Conservation (phyloP, 805 yeast genomes). For the Candida sithepensis region DNA sequence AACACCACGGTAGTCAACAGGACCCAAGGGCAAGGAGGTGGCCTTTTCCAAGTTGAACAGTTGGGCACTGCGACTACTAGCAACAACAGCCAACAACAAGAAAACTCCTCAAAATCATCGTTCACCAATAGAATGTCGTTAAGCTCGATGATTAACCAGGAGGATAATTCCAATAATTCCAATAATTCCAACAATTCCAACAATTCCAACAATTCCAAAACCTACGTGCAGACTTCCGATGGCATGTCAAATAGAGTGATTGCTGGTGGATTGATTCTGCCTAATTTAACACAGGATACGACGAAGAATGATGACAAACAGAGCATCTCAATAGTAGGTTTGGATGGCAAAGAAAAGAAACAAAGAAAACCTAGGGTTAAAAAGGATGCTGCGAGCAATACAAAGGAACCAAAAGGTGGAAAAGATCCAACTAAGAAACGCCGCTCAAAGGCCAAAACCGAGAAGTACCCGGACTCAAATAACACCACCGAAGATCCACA, state of each 20-base stretch:
- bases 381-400: no score
- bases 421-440: neutral
- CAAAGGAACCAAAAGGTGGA: slow-evolving; percentile 1
- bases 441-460: neutral
- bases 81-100: neutral
- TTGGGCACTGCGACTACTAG: neutral
- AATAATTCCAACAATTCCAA: neutral
- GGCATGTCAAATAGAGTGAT: slow-evolving; percentile 8
- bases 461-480: neutral
- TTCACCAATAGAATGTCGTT: slow-evolving; percentile 18
- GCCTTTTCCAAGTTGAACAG: neutral
- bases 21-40: neutral
- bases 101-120: neutral
- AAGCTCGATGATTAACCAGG: slow-evolving; percentile 25
- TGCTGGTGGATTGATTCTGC: slow-evolving; percentile 14
- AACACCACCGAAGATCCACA: neutral
- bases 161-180: slow-evolving; percentile 2
- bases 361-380: slow-evolving; percentile 1
- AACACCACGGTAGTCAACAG: slow-evolving; percentile 2
- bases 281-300: neutral
- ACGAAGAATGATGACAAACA: neutral
- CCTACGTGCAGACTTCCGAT: no score
- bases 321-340: neutral
- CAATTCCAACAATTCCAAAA: neutral
- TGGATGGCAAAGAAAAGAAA: slow-evolving; percentile 1